Conservation (phyloP, 2,329 filamentous ascomycete species). For the Pseudomassariella vexata region DNA sequence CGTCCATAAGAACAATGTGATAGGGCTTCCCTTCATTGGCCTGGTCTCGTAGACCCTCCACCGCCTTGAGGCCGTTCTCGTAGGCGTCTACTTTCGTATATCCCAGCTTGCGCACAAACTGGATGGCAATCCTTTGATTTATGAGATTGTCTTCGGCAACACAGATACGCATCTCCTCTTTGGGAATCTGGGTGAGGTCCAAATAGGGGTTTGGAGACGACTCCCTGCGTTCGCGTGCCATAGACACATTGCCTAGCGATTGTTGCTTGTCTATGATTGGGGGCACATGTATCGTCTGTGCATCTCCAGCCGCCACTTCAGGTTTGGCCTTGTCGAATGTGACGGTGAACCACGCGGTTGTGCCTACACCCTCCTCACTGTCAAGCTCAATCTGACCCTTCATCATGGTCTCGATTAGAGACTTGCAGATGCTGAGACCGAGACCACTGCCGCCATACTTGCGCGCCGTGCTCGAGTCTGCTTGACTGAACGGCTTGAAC, state of each 20-base stretch:
- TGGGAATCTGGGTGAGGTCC: constrained; percentile 67
- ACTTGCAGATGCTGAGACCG: constrained; percentile 90
- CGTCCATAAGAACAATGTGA: constrained; percentile 91
- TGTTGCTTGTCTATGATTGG: constrained; percentile 31
- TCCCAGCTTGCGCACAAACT: constrained; percentile 80
- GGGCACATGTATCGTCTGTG: constrained; percentile 33
- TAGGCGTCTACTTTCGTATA: constrained; percentile 80
- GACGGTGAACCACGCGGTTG: constrained; percentile 71
- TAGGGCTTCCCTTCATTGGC: constrained; percentile 70
- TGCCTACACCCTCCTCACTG: constrained; percentile 66
- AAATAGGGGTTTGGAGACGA: constrained; percentile 41
- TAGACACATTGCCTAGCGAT: no score
- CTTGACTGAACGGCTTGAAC: constrained; percentile 89
- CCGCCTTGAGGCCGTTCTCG: constrained; percentile 81
- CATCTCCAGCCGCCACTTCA: constrained; percentile 53
- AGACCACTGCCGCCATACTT: constrained; percentile 91
- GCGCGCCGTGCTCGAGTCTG: constrained; percentile 81
- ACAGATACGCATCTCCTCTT: constrained; percentile 77
- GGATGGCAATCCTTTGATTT: constrained; percentile 90
- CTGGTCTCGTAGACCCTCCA: constrained; percentile 74
- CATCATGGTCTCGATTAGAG: constrained; percentile 88
- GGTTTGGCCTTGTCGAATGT: constrained; percentile 76
- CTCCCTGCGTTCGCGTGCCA: constrained; percentile 25
- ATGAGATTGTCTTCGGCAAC: constrained; percentile 95
- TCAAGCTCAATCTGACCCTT: constrained; percentile 79